phyloP scores from a whole-genome alignment of 148 eudicot genomes.

The Cornus suecica region DNA sequence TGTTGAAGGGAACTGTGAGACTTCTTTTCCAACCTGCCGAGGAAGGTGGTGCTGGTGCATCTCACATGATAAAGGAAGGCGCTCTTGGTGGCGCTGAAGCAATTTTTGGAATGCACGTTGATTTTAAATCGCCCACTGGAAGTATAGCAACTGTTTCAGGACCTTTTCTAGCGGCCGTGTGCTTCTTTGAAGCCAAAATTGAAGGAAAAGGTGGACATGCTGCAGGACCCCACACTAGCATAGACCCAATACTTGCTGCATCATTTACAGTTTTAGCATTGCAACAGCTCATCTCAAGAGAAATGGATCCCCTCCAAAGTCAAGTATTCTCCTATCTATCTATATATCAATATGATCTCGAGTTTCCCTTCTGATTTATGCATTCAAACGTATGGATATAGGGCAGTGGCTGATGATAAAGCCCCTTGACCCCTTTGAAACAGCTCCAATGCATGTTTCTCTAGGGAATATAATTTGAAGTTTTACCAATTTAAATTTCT shows the following conservation, averaged over 20 bases:
- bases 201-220: constrained; percentile 85
- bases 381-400: constrained; percentile 5
- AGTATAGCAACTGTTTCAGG: constrained; percentile 54
- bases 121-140: constrained; percentile 53
- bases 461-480: background rate
- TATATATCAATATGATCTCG: background rate
- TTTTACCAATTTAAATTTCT: background rate
- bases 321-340: constrained; percentile 30
- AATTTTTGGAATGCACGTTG: constrained; percentile 81
- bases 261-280: constrained; percentile 58
- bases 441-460: background rate
- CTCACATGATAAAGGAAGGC: constrained; percentile 85
- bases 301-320: constrained; percentile 73
- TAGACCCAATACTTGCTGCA: constrained; percentile 65
- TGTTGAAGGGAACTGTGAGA: constrained; percentile 69
- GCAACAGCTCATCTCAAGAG: constrained; percentile 76
- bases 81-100: constrained; percentile 85
- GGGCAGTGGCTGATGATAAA: background rate
- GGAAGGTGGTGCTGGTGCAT: constrained; percentile 92
- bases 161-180: constrained; percentile 60
- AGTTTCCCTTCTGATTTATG: constrained; percentile 4
- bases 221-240: constrained; percentile 56
- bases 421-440: background rate
- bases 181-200: constrained; percentile 61
- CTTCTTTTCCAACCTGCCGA: constrained; percentile 93